Conservation (phyloP, 176 grass and related monocot species). For the Carex myosuroides region DNA sequence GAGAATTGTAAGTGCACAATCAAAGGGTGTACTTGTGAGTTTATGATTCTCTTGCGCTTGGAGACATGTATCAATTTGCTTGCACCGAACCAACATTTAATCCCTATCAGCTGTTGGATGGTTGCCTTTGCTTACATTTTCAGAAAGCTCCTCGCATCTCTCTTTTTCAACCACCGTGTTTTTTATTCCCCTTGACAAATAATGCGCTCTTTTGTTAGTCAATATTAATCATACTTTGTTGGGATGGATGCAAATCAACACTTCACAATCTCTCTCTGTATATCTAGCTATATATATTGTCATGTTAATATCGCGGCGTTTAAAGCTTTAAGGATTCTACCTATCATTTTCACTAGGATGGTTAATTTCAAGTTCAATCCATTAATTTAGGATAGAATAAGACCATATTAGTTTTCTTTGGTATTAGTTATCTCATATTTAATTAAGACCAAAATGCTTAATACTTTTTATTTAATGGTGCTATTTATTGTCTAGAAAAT, state of each 20-base stretch:
- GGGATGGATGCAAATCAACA: not conserved
- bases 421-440: not conserved
- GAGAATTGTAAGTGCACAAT: too few relatives aligned
- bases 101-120: slow-evolving; percentile 21
- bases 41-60: too few relatives aligned
- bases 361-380: not conserved
- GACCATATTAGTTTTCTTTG: not conserved
- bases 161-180: not conserved
- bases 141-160: slow-evolving; percentile 35
- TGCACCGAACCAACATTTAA: slow-evolving; percentile 50
- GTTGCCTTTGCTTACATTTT: slow-evolving; percentile 69
- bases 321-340: not conserved
- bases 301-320: not conserved
- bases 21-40: too few relatives aligned
- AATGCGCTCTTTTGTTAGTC: not conserved
- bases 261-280: not conserved
- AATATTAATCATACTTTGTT: not conserved
- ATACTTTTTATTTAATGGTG: too few relatives aligned
- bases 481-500: too few relatives aligned
- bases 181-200: not conserved
- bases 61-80: slow-evolving; percentile 9
- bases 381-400: not conserved
- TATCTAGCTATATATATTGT: not conserved
- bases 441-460: not conserved
- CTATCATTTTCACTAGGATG: not conserved